Conservation (phyloP, 176 grass and related monocot genomes). For the Cenchrus purpureus region DNA sequence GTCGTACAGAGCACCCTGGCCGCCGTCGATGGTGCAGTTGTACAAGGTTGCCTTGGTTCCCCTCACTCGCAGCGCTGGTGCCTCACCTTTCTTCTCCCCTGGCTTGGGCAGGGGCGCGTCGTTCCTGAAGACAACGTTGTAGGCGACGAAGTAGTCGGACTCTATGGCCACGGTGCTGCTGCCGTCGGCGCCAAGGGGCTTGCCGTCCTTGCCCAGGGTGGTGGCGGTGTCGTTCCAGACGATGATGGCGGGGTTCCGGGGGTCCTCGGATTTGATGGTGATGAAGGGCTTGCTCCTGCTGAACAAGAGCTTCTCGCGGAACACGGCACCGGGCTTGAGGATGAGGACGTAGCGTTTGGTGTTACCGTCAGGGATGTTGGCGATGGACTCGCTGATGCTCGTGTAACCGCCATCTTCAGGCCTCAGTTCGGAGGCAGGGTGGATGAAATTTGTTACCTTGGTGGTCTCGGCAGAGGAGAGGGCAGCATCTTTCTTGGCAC, state of each 20-base stretch:
- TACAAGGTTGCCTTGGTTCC: constrained; percentile 4
- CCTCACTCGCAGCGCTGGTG: constrained; percentile 41
- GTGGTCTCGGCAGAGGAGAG: background rate
- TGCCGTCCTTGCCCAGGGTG: constrained; percentile 19
- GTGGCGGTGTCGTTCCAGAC: background rate
- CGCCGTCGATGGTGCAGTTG: background rate
- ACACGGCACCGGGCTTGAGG: background rate
- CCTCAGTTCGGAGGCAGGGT: background rate
- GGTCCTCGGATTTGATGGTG: background rate
- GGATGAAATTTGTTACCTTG: background rate
- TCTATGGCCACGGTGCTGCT: constrained; percentile 41
- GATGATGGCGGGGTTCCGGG: background rate
- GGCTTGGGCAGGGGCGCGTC: constrained; percentile 38
- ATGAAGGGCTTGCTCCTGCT: background rate
- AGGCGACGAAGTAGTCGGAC: constrained; percentile 44
- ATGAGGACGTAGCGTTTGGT: too few relatives aligned
- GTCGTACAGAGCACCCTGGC: background rate
- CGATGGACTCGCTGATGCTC: background rate
- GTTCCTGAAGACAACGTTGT: constrained; percentile 47
- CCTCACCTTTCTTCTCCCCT: constrained; percentile 39
- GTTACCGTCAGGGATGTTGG: background rate
- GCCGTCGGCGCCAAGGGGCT: constrained; percentile 39
- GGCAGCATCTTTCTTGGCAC: too few relatives aligned
- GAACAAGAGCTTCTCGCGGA: background rate
- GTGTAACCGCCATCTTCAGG: background rate